phyloP scores from a whole-genome alignment of 176 grass and related monocot species.

The Oryza meyeriana region DNA sequence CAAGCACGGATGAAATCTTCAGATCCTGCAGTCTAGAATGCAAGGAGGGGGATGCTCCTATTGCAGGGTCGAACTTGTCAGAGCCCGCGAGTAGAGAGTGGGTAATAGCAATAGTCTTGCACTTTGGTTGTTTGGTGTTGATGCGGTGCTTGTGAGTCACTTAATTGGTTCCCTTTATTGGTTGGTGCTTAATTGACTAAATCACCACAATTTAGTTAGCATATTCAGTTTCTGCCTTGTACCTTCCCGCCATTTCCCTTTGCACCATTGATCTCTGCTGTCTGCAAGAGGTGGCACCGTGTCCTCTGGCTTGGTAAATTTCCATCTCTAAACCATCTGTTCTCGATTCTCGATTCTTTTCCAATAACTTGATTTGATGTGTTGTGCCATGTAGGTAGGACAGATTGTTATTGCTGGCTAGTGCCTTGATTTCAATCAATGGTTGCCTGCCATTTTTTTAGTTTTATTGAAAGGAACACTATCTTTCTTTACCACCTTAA shows the following conservation, averaged over 20 bases:
- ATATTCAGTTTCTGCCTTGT: constrained; percentile 10
- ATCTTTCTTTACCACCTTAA: neutral
- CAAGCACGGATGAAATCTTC: constrained; percentile 24
- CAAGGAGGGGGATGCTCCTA: neutral
- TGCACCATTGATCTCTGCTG: neutral
- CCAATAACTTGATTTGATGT: neutral
- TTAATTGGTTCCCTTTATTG: constrained; percentile 33
- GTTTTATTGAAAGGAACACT: neutral
- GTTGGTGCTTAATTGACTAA: constrained; percentile 41
- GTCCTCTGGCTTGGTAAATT: neutral
- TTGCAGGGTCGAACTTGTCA: neutral
- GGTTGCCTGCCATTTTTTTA: neutral
- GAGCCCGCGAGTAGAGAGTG: neutral
- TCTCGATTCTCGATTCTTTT: neutral
- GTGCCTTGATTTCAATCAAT: constrained; percentile 1
- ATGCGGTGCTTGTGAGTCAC: constrained; percentile 44
- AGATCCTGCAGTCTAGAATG: neutral
- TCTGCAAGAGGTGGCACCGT: neutral
- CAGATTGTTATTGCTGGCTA: neutral
- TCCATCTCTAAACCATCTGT: neutral
- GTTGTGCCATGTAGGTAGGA: neutral
- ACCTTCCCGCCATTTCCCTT: neutral
- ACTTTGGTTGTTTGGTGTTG: constrained; percentile 38
- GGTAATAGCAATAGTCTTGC: neutral
- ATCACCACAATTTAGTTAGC: neutral